Percentiles rank a stretch among this genome's conserved stretches.
Evolutionary conservation across 2,329 filamentous ascomycete species (phyloP).

Genomic region (Aspergillus vadensis): DNA sequence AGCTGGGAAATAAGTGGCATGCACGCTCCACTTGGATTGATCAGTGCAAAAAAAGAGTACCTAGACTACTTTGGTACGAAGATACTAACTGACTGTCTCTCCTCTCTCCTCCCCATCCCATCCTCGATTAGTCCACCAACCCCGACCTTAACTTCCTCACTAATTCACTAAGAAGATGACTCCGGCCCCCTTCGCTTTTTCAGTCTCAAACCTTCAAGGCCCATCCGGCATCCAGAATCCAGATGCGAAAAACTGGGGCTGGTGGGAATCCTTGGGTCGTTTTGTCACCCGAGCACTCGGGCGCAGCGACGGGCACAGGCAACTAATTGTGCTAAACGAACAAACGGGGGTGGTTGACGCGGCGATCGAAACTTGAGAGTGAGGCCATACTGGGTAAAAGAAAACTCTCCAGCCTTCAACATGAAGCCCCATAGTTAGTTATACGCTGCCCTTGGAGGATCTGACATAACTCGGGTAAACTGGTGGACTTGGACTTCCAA

Average conservation of each 20-base stretch:
- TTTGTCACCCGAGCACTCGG: constrained; percentile 15
- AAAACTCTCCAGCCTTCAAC: background rate
- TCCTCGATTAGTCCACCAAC: background rate
- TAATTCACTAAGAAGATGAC: constrained; percentile 3
- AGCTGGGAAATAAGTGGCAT: constrained; percentile 4
- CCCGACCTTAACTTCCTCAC: background rate
- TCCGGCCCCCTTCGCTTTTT: background rate
- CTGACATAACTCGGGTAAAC: background rate
- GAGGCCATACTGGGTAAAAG: background rate
- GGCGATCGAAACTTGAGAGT: constrained; percentile 7
- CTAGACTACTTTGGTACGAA: background rate
- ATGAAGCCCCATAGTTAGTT: background rate
- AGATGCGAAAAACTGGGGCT: constrained; percentile 13
- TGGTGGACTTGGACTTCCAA: background rate
- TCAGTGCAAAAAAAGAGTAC: background rate
- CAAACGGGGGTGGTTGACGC: constrained; percentile 12
- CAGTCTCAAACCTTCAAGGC: constrained; percentile 7
- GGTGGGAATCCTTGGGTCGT: constrained; percentile 18
- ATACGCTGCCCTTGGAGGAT: background rate
- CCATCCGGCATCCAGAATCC: background rate
- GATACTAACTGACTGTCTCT: background rate
- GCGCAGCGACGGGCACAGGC: constrained; percentile 13
- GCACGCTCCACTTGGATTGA: background rate
- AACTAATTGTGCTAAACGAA: constrained; percentile 9
- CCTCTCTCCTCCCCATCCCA: background rate